Conservation (phyloP, 139 green algal species). For the Chlorella sp. region DNA sequence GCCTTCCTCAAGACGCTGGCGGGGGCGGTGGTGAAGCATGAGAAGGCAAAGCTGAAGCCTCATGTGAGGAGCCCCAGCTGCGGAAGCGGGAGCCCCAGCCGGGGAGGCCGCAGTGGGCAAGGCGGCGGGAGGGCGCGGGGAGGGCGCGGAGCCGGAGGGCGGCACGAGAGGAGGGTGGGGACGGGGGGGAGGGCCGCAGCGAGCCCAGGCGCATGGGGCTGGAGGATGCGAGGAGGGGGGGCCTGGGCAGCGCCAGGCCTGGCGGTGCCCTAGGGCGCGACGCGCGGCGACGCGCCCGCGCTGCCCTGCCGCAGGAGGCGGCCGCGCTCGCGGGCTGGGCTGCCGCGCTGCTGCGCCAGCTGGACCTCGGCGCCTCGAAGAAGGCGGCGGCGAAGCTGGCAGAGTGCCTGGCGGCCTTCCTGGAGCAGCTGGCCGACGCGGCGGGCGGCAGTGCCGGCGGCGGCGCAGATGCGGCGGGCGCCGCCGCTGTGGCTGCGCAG, state of each 20-base stretch:
- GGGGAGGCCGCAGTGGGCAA: no score
- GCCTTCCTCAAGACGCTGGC: slow-evolving; percentile 64
- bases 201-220: no score
- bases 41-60: slow-evolving; percentile 25
- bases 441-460: no score
- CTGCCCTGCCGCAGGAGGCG: slow-evolving; percentile 33
- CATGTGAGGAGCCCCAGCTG: slow-evolving; percentile 20
- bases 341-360: slow-evolving; percentile 40
- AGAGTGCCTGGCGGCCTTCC: slow-evolving; percentile 44
- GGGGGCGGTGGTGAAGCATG: slow-evolving; percentile 44
- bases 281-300: no score
- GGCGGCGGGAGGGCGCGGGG: no score
- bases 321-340: slow-evolving; percentile 60
- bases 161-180: no score
- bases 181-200: no score
- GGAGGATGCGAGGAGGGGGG: no score
- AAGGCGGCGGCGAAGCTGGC: slow-evolving; percentile 76
- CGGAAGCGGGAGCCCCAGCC: no score
- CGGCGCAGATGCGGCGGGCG: slow-evolving; percentile 1
- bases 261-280: no score
- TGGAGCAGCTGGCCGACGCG: background rate
- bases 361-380: slow-evolving; percentile 46
- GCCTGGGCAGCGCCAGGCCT: no score
- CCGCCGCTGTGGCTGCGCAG: background rate
- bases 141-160: no score